phyloP scores from a whole-genome alignment of 2,329 filamentous ascomycete genomes.

The Dactylellina leptospora region DNA sequence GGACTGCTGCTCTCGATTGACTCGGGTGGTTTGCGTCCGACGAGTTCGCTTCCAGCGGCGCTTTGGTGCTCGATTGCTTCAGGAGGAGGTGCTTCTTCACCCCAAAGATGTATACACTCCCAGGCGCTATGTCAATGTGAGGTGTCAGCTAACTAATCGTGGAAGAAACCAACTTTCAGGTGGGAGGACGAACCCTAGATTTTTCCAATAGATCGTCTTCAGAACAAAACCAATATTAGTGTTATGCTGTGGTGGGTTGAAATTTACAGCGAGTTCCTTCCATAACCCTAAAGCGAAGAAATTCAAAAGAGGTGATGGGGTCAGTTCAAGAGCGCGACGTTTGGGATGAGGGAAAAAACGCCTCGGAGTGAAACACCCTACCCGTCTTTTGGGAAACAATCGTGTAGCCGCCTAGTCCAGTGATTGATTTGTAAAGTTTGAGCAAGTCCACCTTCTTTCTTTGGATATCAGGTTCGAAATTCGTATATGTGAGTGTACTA shows the following conservation, averaged over 20 bases:
- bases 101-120: conserved; percentile 80
- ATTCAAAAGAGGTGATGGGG: neutral
- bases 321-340: neutral
- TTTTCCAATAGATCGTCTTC: conserved; percentile 89
- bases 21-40: conserved; percentile 73
- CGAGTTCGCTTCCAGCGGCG: conserved; percentile 81
- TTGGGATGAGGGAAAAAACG: neutral
- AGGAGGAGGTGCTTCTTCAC: conserved; percentile 82
- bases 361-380: conserved; percentile 19
- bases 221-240: conserved; percentile 83
- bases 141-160: neutral
- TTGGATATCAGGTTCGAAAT: conserved; percentile 82
- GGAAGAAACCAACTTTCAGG: neutral
- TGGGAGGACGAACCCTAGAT: conserved; percentile 70
- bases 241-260: conserved; percentile 77
- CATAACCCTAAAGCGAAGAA: conserved; percentile 70
- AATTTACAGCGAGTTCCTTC: conserved; percentile 79
- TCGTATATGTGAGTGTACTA: conserved; percentile 71
- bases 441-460: conserved; percentile 78
- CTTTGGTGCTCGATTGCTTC: conserved; percentile 83
- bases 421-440: conserved; percentile 80
- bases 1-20: conserved; percentile 61
- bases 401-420: conserved; percentile 83
- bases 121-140: conserved; percentile 69
- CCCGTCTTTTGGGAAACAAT: conserved; percentile 78